phyloP scores from a whole-genome alignment of 2,329 filamentous ascomycete genomes.

The Verticillium nubilum region DNA sequence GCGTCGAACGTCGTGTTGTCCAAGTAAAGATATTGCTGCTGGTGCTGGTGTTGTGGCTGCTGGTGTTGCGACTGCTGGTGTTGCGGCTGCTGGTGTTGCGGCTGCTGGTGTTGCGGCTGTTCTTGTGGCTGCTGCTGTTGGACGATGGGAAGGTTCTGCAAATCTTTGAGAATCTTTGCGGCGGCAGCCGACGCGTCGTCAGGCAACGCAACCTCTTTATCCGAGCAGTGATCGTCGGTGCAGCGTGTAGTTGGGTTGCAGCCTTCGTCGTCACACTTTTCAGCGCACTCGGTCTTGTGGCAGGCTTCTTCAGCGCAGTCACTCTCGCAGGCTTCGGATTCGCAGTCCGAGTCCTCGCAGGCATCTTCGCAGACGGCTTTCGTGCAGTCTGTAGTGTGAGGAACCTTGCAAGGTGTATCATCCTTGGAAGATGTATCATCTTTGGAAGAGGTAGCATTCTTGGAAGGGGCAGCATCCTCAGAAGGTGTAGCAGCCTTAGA shows the following conservation, averaged over 20 bases:
- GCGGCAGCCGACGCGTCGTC: not conserved
- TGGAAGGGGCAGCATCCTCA: not conserved
- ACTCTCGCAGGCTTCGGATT: constrained; percentile 23
- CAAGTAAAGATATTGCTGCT: no score
- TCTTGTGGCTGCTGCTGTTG: no score
- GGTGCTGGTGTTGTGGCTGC: no score
- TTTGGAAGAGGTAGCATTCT: no score
- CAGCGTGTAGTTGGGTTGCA: constrained; percentile 30
- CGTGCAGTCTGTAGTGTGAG: not conserved
- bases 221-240: constrained; percentile 26
- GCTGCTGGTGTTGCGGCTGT: no score
- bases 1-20: no score
- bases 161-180: not conserved
- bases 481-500: not conserved
- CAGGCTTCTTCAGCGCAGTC: constrained; percentile 26
- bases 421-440: no score
- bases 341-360: not conserved
- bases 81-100: no score
- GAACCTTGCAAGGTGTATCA: not conserved
- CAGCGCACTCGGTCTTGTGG: constrained; percentile 26
- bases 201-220: not conserved
- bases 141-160: not conserved
- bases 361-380: not conserved
- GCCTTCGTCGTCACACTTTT: constrained; percentile 33
- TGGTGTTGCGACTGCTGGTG: no score